A percentile compares a stretch with the other conserved stretches of the same genome.
phyloP scores from a whole-genome alignment of 2,329 filamentous ascomycete genomes.

The Penicillium frequentans region DNA sequence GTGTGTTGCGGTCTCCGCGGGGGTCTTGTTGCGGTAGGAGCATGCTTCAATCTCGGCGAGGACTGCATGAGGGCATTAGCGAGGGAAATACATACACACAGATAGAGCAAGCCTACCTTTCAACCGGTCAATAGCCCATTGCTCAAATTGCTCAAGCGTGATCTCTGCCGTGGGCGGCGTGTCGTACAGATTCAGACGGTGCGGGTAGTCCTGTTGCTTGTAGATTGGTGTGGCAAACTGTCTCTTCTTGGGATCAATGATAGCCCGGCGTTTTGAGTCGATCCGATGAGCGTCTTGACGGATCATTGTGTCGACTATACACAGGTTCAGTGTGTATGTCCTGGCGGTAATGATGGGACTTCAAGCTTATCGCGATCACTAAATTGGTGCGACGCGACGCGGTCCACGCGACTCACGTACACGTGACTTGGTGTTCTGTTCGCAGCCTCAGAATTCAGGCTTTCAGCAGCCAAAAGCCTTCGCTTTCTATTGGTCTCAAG shows the following conservation, averaged over 20 bases:
- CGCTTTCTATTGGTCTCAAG: not conserved
- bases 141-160: slow-evolving; percentile 94
- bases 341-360: not conserved
- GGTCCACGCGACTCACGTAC: slow-evolving; percentile 7
- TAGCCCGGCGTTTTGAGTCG: slow-evolving; percentile 70
- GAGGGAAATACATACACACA: not conserved
- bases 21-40: slow-evolving; percentile 86
- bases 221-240: slow-evolving; percentile 79
- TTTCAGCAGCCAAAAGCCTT: not conserved
- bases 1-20: slow-evolving; percentile 77
- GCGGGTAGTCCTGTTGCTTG: slow-evolving; percentile 75
- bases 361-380: not conserved
- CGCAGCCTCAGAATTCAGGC: not conserved
- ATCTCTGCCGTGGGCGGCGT: slow-evolving; percentile 89
- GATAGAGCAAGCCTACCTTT: slow-evolving; percentile 57
- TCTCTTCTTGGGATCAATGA: slow-evolving; percentile 76
- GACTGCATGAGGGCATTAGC: slow-evolving; percentile 22
- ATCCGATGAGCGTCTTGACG: slow-evolving; percentile 45
- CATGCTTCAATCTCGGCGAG: slow-evolving; percentile 73
- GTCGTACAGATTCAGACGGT: slow-evolving; percentile 89
- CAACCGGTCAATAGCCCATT: slow-evolving; percentile 94
- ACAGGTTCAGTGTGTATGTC: not conserved
- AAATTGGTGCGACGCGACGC: slow-evolving; percentile 7
- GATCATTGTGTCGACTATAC: slow-evolving; percentile 35
- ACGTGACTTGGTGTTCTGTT: not conserved